Conservation (phyloP, 768 basidiomycete species). For the Leccinum rimulosum region DNA sequence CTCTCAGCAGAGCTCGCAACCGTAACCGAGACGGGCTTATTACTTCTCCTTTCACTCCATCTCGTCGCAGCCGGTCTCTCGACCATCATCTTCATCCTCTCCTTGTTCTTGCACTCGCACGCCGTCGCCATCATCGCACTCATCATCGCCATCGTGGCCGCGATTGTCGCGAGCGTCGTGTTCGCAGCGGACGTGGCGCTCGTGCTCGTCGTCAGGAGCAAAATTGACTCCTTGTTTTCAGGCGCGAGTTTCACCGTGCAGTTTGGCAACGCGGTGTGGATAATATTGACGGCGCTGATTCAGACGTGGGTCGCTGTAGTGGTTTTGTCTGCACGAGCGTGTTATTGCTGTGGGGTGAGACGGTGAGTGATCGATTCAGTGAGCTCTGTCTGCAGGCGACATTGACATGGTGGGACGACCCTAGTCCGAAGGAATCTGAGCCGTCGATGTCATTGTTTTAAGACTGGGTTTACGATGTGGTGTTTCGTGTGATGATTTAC, state of each 20-base stretch:
- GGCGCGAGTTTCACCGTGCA: conserved; percentile 42
- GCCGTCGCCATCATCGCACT: conserved; percentile 55
- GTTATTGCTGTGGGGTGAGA: conserved; percentile 66
- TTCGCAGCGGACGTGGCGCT: conserved; percentile 64
- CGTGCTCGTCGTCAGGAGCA: conserved; percentile 47
- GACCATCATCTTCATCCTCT: conserved; percentile 48
- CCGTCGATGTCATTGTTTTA: background rate
- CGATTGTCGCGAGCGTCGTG: conserved; percentile 51
- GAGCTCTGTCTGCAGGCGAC: background rate
- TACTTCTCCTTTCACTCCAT: conserved; percentile 64
- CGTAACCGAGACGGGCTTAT: conserved; percentile 47
- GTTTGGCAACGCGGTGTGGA: conserved; percentile 74
- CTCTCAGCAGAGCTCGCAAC: conserved; percentile 44
- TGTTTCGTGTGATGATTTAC: background rate
- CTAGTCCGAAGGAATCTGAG: conserved; percentile 7
- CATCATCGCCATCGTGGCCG: conserved; percentile 54
- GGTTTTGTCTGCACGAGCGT: conserved; percentile 59
- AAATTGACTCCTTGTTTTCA: conserved; percentile 38
- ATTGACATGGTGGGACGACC: conserved; percentile 6
- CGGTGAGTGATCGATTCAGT: conserved; percentile 25
- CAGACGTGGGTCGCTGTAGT: conserved; percentile 61
- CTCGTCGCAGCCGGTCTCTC: conserved; percentile 62
- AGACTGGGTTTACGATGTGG: background rate
- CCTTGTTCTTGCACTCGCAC: conserved; percentile 61
- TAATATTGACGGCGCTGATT: conserved; percentile 56